These are phyloP conservation scores for Erucastrum elatum DNA, from an alignment of 345 rosid genomes.

Conservation along the genomic window DNA sequence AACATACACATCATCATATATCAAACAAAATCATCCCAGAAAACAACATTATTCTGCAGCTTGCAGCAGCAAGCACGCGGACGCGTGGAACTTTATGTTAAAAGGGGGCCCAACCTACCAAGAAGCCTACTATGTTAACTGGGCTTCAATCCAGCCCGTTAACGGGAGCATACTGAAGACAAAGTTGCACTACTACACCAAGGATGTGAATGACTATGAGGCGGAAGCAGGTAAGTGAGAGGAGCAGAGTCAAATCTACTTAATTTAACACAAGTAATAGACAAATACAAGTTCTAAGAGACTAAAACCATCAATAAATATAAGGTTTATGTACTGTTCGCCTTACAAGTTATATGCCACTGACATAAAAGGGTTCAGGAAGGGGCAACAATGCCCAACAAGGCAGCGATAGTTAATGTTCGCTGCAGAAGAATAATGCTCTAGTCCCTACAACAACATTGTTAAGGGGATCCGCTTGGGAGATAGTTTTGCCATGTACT, in stretches of 20 bases:
- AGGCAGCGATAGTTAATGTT: background rate
- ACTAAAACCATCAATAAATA: background rate
- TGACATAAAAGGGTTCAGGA: background rate
- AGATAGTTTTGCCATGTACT: conserved; percentile 16
- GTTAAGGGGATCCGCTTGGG: conserved; percentile 21
- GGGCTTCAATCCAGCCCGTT: background rate
- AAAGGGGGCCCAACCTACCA: background rate
- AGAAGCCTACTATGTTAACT: background rate
- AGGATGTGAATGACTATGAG: background rate
- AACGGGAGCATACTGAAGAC: conserved; percentile 34
- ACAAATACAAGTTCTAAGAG: background rate
- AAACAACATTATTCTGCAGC: background rate
- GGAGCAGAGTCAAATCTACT: background rate
- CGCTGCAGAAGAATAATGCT: background rate
- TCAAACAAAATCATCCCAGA: conserved; percentile 15
- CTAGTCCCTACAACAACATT: background rate
- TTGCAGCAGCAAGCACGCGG: conserved; percentile 22
- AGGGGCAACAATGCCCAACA: background rate
- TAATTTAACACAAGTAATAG: background rate
- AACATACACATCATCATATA: background rate
- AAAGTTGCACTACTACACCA: conserved; percentile 32
- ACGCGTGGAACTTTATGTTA: conserved; percentile 26
- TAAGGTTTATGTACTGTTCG: background rate
- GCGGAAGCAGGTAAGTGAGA: background rate
- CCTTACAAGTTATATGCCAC: background rate